Conservation (phyloP, 768 basidiomycete genomes). For the Saitozyma podzolica region DNA sequence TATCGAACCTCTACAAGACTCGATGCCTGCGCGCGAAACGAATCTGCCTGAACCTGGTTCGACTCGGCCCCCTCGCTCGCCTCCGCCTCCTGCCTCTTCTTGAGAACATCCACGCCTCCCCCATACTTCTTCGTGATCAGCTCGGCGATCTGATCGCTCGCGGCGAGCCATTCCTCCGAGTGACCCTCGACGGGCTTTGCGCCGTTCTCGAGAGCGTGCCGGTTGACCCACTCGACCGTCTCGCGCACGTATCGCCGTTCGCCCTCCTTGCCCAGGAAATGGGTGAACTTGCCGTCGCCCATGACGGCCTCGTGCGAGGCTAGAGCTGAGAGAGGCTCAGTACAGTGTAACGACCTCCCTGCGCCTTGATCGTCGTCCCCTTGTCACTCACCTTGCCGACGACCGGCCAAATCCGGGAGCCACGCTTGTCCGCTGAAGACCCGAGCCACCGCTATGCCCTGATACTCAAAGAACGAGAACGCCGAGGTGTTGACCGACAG, state of each 20-base stretch:
- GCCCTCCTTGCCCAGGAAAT: conserved; percentile 29
- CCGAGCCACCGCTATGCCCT: conserved; percentile 34
- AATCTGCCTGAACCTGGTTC: too few species aligned
- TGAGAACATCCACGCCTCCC: not conserved
- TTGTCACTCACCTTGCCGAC: not conserved
- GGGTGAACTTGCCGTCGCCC: conserved; percentile 26
- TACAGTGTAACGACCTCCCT: not conserved
- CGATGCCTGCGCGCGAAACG: too few species aligned
- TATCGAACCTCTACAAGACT: too few species aligned
- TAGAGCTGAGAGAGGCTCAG: too few species aligned
- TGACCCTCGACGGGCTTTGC: conserved; percentile 21
- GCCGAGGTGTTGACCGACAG: conserved; percentile 35
- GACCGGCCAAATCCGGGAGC: conserved; percentile 11
- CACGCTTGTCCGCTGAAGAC: conserved; percentile 27
- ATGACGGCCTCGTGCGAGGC: too few species aligned
- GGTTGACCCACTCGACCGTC: conserved; percentile 42
- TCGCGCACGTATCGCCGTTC: conserved; percentile 24
- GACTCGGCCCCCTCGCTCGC: too few species aligned
- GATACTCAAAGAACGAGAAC: conserved; percentile 40
- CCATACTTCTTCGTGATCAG: conserved; percentile 19
- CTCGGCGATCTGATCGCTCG: conserved; percentile 8
- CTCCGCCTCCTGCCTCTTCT: too few species aligned
- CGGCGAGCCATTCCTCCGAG: conserved; percentile 14
- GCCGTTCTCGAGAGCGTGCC: conserved; percentile 25
- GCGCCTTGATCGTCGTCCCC: not conserved